These are phyloP conservation scores for Termitomyces sp. DNA, from an alignment of 768 basidiomycete genomes.

Conservation along the genomic window DNA sequence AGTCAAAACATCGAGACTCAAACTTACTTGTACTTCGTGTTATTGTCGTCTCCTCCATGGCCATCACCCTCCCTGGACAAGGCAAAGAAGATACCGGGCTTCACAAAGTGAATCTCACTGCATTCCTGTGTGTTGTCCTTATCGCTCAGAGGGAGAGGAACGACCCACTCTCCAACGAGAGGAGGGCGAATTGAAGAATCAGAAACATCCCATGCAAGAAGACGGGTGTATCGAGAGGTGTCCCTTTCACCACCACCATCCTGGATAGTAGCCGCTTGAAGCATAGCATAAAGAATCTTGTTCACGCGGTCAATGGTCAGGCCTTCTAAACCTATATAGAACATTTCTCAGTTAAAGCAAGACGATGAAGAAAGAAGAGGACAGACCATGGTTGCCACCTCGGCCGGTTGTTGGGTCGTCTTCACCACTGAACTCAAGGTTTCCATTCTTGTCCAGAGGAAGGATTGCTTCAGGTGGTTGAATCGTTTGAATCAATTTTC, in stretches of 20 bases:
- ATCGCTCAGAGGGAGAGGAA: constrained; percentile 49
- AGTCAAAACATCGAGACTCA: background rate
- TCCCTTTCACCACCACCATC: constrained; percentile 53
- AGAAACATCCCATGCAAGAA: constrained; percentile 55
- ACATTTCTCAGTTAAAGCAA: background rate
- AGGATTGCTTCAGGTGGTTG: constrained; percentile 57
- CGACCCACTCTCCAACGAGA: constrained; percentile 58
- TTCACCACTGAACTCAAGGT: constrained; percentile 51
- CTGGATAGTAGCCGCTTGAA: constrained; percentile 63
- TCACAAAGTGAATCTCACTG: constrained; percentile 60
- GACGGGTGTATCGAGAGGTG: constrained; percentile 51
- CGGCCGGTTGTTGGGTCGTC: constrained; percentile 52
- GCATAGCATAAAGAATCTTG: constrained; percentile 54
- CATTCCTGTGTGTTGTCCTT: constrained; percentile 50
- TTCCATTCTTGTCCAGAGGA: constrained; percentile 42
- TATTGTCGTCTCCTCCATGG: constrained; percentile 47
- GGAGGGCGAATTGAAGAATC: constrained; percentile 30
- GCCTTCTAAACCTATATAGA: constrained; percentile 55
- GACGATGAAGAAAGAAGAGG: background rate
- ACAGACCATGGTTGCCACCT: constrained; percentile 50
- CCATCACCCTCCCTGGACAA: constrained; percentile 63
- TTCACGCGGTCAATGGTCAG: constrained; percentile 50
- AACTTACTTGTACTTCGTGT: constrained; percentile 51
- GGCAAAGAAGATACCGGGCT: constrained; percentile 52
- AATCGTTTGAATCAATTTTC: constrained; percentile 53